Evolutionary conservation across 148 eudicot genomes (phyloP).

Genomic region (Talinum fruticosum): DNA sequence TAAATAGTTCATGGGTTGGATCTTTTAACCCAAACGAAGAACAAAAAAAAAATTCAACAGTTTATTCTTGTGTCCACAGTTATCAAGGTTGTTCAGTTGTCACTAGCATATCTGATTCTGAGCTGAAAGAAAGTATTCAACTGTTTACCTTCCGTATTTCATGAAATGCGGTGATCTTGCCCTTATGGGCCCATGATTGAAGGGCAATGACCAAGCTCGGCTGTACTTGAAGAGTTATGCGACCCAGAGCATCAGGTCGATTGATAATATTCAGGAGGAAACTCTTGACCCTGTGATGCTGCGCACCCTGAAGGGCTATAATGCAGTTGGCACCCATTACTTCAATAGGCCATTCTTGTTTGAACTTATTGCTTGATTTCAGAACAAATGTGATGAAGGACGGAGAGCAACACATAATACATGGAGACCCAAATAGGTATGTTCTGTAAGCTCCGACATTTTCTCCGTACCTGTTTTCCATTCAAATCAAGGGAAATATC

Average conservation of each 20-base stretch:
- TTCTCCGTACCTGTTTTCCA: background rate
- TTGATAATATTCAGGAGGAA: background rate
- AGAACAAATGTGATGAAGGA: background rate
- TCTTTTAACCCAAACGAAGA: no score
- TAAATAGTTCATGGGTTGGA: no score
- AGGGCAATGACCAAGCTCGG: background rate
- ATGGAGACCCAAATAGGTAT: no score
- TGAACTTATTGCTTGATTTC: background rate
- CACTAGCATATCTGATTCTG: no score
- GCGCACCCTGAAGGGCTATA: background rate
- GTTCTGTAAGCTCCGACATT: background rate
- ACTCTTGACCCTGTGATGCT: background rate
- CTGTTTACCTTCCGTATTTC: background rate
- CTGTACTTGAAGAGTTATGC: background rate
- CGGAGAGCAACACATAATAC: background rate
- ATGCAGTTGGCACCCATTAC: background rate
- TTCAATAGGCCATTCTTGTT: background rate
- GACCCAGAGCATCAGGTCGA: background rate
- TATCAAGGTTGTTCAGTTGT: no score
- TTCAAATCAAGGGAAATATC: background rate
- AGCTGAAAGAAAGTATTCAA: background rate
- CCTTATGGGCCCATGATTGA: background rate
- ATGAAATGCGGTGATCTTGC: background rate
- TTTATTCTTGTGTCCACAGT: no score
- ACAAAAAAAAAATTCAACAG: no score